Conservation (phyloP, 352 stramenopile genomes). For the Phytophthora vignae region DNA sequence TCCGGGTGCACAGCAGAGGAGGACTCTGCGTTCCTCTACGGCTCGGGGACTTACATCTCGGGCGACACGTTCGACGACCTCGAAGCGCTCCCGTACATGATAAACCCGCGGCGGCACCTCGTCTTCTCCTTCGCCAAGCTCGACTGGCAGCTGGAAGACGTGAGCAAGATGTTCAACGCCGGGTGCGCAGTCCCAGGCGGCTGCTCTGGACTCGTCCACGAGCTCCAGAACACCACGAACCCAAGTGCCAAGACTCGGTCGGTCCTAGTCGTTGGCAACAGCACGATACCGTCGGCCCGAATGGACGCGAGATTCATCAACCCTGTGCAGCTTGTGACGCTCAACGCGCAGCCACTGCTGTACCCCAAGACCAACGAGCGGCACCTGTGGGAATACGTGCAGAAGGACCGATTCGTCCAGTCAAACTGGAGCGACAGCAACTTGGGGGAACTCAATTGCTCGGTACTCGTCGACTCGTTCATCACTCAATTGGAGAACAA, state of each 20-base stretch:
- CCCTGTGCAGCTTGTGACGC: slow-evolving; percentile 34
- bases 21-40: slow-evolving; percentile 49
- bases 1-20: slow-evolving; percentile 27
- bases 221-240: slow-evolving; percentile 26
- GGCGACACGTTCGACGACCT: slow-evolving; percentile 30
- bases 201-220: slow-evolving; percentile 41
- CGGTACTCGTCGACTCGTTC: slow-evolving; percentile 57
- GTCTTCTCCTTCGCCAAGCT: slow-evolving; percentile 49
- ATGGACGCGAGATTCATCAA: slow-evolving; percentile 31
- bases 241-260: slow-evolving; percentile 17
- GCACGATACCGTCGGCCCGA: slow-evolving; percentile 24
- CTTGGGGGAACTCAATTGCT: slow-evolving; percentile 43
- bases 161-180: slow-evolving; percentile 43
- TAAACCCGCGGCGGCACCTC: slow-evolving; percentile 41
- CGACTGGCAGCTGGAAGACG: slow-evolving; percentile 39
- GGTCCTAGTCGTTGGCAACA: slow-evolving; percentile 33
- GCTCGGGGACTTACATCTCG: slow-evolving; percentile 37
- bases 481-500: slow-evolving; percentile 53
- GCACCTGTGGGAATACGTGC: slow-evolving; percentile 36
- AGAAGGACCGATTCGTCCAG: slow-evolving; percentile 25
- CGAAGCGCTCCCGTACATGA: slow-evolving; percentile 25
- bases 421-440: slow-evolving; percentile 9
- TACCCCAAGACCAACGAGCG: slow-evolving; percentile 24
- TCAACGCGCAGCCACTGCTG: slow-evolving; percentile 29
- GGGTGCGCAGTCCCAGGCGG: slow-evolving; percentile 26